phyloP scores from a whole-genome alignment of 345 rosid species.

The Aurinia saxatilis region DNA sequence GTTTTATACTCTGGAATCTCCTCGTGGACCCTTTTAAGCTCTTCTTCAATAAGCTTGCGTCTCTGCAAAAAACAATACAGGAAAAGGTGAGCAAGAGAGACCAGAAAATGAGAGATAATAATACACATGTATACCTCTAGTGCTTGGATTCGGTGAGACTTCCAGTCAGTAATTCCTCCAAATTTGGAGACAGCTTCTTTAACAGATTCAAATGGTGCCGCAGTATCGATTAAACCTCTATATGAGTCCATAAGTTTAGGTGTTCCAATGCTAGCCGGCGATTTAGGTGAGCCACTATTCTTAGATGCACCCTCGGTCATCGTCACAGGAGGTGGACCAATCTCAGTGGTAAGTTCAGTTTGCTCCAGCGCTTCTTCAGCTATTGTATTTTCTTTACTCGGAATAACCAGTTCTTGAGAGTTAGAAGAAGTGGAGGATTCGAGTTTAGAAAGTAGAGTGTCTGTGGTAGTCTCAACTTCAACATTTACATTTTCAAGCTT shows the following conservation, averaged over 20 bases:
- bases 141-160: slow-evolving; percentile 68
- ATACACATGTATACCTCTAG: slow-evolving; percentile 53
- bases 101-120: background rate
- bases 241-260: slow-evolving; percentile 23
- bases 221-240: slow-evolving; percentile 69
- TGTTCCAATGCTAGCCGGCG: slow-evolving; percentile 12
- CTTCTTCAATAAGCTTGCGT: slow-evolving; percentile 67
- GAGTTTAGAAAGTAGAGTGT: too few relatives aligned
- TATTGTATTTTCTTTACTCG: background rate
- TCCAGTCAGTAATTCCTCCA: slow-evolving; percentile 97
- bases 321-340: slow-evolving; percentile 29
- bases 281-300: slow-evolving; percentile 24
- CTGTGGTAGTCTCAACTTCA: background rate
- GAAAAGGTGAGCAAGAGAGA: background rate
- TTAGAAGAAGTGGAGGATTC: too few relatives aligned
- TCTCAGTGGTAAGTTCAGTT: slow-evolving; percentile 23
- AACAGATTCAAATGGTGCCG: slow-evolving; percentile 91
- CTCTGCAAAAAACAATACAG: slow-evolving; percentile 31
- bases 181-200: slow-evolving; percentile 89
- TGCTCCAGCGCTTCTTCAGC: slow-evolving; percentile 12
- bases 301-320: slow-evolving; percentile 14
- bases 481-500: slow-evolving; percentile 13
- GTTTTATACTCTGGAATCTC: slow-evolving; percentile 64
- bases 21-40: slow-evolving; percentile 58
- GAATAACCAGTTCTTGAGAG: background rate